Conservation (phyloP, 1,139 yeast species). For the Kluyveromyces sp. region DNA sequence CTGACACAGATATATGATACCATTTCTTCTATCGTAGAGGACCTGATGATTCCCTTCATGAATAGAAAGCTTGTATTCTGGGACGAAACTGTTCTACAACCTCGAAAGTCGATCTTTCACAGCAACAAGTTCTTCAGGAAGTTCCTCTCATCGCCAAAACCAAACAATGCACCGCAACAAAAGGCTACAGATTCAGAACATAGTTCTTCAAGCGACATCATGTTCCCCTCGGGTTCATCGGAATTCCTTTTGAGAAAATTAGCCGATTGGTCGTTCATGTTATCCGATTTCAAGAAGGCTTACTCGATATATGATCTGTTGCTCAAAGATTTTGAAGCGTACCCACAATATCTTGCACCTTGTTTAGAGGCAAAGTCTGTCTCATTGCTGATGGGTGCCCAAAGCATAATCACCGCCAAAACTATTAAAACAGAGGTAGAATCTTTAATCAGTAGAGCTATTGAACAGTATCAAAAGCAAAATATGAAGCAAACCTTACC, state of each 20-base stretch:
- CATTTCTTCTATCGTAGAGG: slow-evolving; percentile 21
- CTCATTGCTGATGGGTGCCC: slow-evolving; percentile 63
- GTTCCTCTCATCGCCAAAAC: slow-evolving; percentile 33
- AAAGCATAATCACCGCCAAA: slow-evolving; percentile 53
- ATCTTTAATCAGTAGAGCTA: slow-evolving; percentile 42
- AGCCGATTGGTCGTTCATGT: slow-evolving; percentile 89
- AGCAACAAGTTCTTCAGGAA: slow-evolving; percentile 28
- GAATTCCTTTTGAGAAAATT: slow-evolving; percentile 74
- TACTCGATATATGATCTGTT: slow-evolving; percentile 77
- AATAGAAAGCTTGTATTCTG: slow-evolving; percentile 58
- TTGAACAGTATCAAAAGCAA: slow-evolving; percentile 14
- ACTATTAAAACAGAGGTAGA: slow-evolving; percentile 56
- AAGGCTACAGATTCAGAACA: slow-evolving; percentile 11
- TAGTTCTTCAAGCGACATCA: slow-evolving; percentile 60
- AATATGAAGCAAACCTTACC: neutral
- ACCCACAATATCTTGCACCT: slow-evolving; percentile 57
- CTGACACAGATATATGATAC: slow-evolving; percentile 24
- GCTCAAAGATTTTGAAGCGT: slow-evolving; percentile 59
- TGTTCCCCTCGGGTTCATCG: slow-evolving; percentile 43
- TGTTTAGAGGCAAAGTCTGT: slow-evolving; percentile 82
- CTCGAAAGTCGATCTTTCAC: slow-evolving; percentile 46
- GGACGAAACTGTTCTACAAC: slow-evolving; percentile 75
- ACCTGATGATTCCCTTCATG: slow-evolving; percentile 32
- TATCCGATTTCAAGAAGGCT: slow-evolving; percentile 82
- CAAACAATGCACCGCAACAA: neutral